phyloP scores from a whole-genome alignment of 78 protist genomes.

The Pigoraptor vietnamica region DNA sequence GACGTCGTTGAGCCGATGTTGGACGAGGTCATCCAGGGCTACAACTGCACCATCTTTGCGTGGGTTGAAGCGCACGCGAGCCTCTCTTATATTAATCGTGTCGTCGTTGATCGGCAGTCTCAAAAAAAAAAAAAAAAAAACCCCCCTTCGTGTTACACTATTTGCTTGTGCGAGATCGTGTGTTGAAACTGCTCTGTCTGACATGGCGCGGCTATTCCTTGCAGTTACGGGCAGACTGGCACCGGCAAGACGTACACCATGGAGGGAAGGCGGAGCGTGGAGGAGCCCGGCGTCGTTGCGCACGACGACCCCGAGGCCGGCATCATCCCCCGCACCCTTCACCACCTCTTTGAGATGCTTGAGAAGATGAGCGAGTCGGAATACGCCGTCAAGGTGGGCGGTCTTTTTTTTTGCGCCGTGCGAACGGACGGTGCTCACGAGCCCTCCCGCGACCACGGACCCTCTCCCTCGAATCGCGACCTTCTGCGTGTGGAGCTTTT shows the following conservation, averaged over 20 bases:
- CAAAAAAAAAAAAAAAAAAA: too few relatives aligned
- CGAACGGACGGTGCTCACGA: background rate
- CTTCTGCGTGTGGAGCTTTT: too few relatives aligned
- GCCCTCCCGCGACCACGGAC: background rate
- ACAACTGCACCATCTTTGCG: constrained; percentile 60
- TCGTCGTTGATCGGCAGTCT: too few relatives aligned
- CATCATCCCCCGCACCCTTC: constrained; percentile 36
- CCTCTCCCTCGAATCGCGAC: background rate
- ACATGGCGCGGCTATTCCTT: background rate
- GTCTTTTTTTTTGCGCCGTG: background rate
- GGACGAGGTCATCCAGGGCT: constrained; percentile 38
- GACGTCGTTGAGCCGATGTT: constrained; percentile 28
- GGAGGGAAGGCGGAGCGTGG: background rate
- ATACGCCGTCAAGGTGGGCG: background rate
- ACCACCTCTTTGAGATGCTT: constrained; percentile 7
- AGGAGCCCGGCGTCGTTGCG: background rate
- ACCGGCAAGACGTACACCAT: constrained; percentile 38
- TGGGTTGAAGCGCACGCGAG: too few relatives aligned
- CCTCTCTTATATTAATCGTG: too few relatives aligned
- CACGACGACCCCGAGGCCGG: constrained; percentile 24
- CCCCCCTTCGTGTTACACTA: too few relatives aligned
- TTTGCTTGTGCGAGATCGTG: too few relatives aligned
- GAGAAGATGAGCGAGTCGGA: background rate
- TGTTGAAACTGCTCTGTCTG: too few relatives aligned
- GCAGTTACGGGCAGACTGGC: constrained; percentile 57